Percentiles rank a stretch among this genome's conserved stretches.
Evolutionary conservation across 2,329 filamentous ascomycete genomes (phyloP).

Genomic region (Chaetomium sp.): DNA sequence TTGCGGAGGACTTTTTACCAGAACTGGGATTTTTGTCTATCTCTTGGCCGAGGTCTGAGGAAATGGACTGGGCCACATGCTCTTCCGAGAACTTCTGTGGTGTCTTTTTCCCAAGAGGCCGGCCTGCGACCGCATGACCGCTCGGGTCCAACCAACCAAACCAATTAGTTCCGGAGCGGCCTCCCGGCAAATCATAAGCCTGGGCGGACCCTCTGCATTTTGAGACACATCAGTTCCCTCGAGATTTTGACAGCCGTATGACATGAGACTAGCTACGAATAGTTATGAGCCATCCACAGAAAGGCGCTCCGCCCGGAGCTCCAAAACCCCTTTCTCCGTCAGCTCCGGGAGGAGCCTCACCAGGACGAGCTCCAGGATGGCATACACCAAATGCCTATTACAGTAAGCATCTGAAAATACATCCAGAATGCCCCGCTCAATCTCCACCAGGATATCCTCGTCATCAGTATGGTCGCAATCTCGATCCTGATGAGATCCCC

Average conservation of each 20-base stretch:
- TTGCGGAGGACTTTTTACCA: conserved; percentile 1
- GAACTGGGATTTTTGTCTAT: conserved; percentile 2
- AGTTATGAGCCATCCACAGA: conserved; percentile 23
- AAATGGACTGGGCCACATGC: neutral
- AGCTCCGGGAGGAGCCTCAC: conserved; percentile 84
- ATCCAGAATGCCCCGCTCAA: conserved; percentile 67
- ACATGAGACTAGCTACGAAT: neutral
- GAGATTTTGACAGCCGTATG: neutral
- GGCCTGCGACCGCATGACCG: conserved; percentile 4
- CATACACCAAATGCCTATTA: conserved; percentile 89
- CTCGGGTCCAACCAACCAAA: neutral
- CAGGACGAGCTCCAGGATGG: conserved; percentile 78
- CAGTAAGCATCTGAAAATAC: conserved; percentile 81
- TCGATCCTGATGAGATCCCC: neutral
- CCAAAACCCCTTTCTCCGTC: conserved; percentile 67
- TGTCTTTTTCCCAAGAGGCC: neutral
- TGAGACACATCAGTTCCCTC: neutral
- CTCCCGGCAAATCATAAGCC: conserved; percentile 18
- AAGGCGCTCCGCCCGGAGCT: conserved; percentile 74
- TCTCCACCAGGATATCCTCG: conserved; percentile 56
- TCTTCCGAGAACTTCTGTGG: neutral
- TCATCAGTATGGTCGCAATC: conserved; percentile 42
- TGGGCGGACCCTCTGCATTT: conserved; percentile 18
- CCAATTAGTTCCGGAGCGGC: conserved; percentile 6
- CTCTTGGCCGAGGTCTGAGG: neutral